Base-by-base conservation (phyloP, 2,329 filamentous ascomycete genomes). In the Colletotrichum caudatum region DNA sequence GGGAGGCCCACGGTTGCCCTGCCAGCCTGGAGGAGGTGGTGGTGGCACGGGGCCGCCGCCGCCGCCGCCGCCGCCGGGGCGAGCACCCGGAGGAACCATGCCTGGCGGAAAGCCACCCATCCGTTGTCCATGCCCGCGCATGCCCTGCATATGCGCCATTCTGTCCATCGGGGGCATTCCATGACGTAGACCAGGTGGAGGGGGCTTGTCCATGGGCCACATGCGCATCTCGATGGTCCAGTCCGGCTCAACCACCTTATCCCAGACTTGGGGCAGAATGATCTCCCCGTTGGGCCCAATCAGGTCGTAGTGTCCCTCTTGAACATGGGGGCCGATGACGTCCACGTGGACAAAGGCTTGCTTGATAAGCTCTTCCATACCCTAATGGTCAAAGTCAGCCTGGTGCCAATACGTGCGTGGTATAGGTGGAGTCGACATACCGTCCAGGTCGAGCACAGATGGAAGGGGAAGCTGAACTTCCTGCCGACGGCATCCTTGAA, bases 401-500 rank as follows among this genome's bases (percentile, higher is more conserved):
- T 50, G 14, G 29, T 50, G 51, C 58, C 37, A 8, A 26, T 29
- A 41, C 8, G 39, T 37, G 16, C n/a, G 9, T 8, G n/a, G 33
- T 51, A 26, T 18, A 7, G 11, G 12, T 41, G 14, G 26, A 20
- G 56, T 35, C 20, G 66, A 87, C 89, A 79, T 89, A 95, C 93
- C 84, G 86, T 84, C 94, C 94, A 97, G 3, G 91, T 96, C 77
- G 91, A 90, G 81, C 94, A 97, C 39, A 97, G 81, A 74, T 95
- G 90, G 82, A 92, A 97, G 1, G 95, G 95, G 78, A 98, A 97
- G 81, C 90, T 96, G 80, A 97, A 98, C 81, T 97, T 97, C 75
- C 95, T 89, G 41, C 94, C 93, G 20, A 98, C 90, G 0, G 94
- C 94, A 79, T 98, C 95, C 82, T 97, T 97, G 84, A 97, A 97